These are phyloP conservation scores for Colletotrichum orchidophilum DNA, from an alignment of 2,329 filamentous ascomycete species.

Conservation along the genomic window DNA sequence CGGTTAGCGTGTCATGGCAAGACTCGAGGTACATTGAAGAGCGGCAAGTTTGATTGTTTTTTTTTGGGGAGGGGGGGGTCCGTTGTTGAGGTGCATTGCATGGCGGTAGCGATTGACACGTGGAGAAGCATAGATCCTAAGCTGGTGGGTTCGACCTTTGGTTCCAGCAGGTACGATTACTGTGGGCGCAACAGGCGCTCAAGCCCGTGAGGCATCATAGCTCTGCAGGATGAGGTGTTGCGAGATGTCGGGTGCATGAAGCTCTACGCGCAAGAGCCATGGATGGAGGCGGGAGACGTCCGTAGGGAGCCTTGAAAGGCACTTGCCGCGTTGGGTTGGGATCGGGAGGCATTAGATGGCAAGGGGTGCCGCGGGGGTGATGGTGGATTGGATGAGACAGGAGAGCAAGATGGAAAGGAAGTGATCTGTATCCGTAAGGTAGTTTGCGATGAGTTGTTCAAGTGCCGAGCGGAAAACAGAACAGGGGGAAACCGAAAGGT, in stretches of 20 bases:
- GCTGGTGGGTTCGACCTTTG: slow-evolving; percentile 8
- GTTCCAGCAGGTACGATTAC: background rate
- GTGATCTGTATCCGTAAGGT: background rate
- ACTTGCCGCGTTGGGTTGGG: background rate
- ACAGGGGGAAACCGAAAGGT: background rate
- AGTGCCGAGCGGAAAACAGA: background rate
- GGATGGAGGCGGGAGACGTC: slow-evolving; percentile 10
- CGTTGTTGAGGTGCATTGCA: slow-evolving; percentile 11
- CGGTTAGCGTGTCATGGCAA: too few species aligned
- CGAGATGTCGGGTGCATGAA: slow-evolving; percentile 16
- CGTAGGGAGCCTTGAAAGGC: background rate
- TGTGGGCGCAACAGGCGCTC: slow-evolving; percentile 14
- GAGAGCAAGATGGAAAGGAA: too few species aligned
- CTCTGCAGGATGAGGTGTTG: slow-evolving; percentile 1
- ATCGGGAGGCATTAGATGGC: slow-evolving; percentile 6
- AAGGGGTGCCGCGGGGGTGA: slow-evolving; percentile 1
- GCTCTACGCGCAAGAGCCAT: slow-evolving; percentile 3
- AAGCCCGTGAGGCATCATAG: slow-evolving; percentile 20
- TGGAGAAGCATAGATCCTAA: slow-evolving; percentile 7
- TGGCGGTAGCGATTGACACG: slow-evolving; percentile 20
- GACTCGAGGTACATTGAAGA: too few species aligned
- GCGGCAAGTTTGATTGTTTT: too few species aligned
- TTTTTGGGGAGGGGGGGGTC: too few species aligned
- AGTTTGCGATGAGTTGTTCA: background rate
- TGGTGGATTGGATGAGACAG: slow-evolving; percentile 15